phyloP scores from a whole-genome alignment of 768 basidiomycete genomes.

The Boletellus emodensis region DNA sequence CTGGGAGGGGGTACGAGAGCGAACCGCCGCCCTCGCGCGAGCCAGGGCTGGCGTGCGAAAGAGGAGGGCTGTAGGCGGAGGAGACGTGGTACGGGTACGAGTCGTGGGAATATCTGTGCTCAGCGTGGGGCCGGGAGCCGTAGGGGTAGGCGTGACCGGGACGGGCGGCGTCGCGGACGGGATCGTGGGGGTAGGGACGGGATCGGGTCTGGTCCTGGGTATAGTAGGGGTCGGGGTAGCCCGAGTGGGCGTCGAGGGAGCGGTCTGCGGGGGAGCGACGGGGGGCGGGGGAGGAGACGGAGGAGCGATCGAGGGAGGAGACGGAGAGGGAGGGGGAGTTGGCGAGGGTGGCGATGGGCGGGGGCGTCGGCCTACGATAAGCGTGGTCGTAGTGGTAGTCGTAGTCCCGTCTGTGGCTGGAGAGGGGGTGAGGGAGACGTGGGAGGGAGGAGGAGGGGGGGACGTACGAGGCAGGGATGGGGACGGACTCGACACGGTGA shows the following conservation, averaged over 20 bases:
- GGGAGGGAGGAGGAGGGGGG: slow-evolving; percentile 20
- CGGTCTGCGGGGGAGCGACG: slow-evolving; percentile 38
- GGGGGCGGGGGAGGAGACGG: slow-evolving; percentile 55
- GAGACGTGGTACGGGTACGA: slow-evolving; percentile 30
- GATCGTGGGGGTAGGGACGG: slow-evolving; percentile 32
- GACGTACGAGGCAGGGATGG: slow-evolving; percentile 34
- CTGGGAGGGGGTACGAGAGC: slow-evolving; percentile 36
- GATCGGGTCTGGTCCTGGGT: slow-evolving; percentile 35
- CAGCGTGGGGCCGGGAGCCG: slow-evolving; percentile 22
- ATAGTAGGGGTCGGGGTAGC: slow-evolving; percentile 38
- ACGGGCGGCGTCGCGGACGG: slow-evolving; percentile 29
- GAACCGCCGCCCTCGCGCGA: slow-evolving; percentile 25
- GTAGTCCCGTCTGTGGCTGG: slow-evolving; percentile 35
- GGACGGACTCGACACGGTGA: slow-evolving; percentile 44
- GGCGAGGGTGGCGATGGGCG: slow-evolving; percentile 46
- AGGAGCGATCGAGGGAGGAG: slow-evolving; percentile 57
- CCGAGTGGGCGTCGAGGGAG: slow-evolving; percentile 20
- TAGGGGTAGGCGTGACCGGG: slow-evolving; percentile 36
- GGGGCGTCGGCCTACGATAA: slow-evolving; percentile 42
- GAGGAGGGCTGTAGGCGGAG: slow-evolving; percentile 24
- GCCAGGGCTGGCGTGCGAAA: slow-evolving; percentile 20
- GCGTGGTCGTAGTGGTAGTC: slow-evolving; percentile 39
- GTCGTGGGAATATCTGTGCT: slow-evolving; percentile 33
- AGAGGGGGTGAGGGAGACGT: slow-evolving; percentile 25
- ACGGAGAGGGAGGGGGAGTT: slow-evolving; percentile 61